Evolutionary conservation across 805 yeast genomes (phyloP).

Genomic region (Starmerella tilneyi): DNA sequence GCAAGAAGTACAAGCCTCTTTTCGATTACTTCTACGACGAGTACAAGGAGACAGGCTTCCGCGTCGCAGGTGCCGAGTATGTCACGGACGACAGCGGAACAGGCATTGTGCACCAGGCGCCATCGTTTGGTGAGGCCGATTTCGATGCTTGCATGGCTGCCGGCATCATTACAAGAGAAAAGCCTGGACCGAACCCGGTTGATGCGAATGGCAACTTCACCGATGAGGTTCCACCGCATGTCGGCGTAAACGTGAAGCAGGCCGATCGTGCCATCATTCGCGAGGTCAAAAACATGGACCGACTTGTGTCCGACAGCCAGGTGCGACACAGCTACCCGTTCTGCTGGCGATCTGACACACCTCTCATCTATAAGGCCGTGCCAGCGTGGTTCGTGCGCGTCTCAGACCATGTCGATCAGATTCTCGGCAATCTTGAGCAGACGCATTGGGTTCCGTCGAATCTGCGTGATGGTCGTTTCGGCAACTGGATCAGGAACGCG

Average conservation of each 20-base stretch:
- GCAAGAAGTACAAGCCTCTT: slow-evolving; percentile 69
- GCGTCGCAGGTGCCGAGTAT: slow-evolving; percentile 69
- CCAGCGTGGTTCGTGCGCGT: slow-evolving; percentile 98
- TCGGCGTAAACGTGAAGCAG: slow-evolving; percentile 83
- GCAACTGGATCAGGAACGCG: slow-evolving; percentile 97
- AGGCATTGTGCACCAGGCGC: slow-evolving; percentile 97
- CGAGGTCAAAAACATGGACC: slow-evolving; percentile 65
- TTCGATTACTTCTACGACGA: slow-evolving; percentile 69
- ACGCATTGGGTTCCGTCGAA: slow-evolving; percentile 91
- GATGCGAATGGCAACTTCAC: slow-evolving; percentile 89
- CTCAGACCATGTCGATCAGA: slow-evolving; percentile 74
- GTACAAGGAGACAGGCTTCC: slow-evolving; percentile 69
- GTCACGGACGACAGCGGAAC: slow-evolving; percentile 95
- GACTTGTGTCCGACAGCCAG: slow-evolving; percentile 66
- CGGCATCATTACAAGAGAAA: slow-evolving; percentile 61
- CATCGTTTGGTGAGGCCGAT: slow-evolving; percentile 99
- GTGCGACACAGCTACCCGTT: slow-evolving; percentile 94
- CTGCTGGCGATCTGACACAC: slow-evolving; percentile 99
- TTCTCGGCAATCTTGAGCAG: slow-evolving; percentile 72
- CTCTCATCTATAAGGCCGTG: slow-evolving; percentile 87
- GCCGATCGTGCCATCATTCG: slow-evolving; percentile 90
- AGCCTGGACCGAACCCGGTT: slow-evolving; percentile 82
- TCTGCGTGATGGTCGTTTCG: slow-evolving; percentile 88
- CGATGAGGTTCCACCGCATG: slow-evolving; percentile 57
- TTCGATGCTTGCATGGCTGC: slow-evolving; percentile 64